Evolutionary conservation across 345 rosid species (phyloP).

Genomic region (Eucalyptus cloeziana): DNA sequence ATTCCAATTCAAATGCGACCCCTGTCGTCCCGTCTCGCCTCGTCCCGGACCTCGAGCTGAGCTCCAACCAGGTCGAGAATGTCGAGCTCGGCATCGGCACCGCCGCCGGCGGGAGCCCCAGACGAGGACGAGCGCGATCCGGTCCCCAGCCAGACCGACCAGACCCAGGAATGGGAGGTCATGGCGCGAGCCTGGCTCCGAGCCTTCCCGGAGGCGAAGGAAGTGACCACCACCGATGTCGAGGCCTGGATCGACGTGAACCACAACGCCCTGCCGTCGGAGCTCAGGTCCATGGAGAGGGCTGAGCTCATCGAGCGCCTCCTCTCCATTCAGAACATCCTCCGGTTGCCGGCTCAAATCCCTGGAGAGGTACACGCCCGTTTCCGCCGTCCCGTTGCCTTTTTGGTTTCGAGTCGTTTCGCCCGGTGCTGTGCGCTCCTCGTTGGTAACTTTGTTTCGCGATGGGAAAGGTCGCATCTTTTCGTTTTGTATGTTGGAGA

Average conservation of each 20-base stretch:
- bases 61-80: background rate
- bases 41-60: background rate
- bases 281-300: slow-evolving; percentile 73
- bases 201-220: slow-evolving; percentile 79
- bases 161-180: slow-evolving; percentile 80
- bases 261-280: slow-evolving; percentile 45
- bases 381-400: background rate
- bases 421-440: background rate
- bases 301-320: slow-evolving; percentile 68
- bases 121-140: background rate
- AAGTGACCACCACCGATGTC: slow-evolving; percentile 51
- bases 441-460: background rate
- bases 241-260: slow-evolving; percentile 89
- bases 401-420: background rate
- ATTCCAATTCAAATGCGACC: background rate
- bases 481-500: background rate
- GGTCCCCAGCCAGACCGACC: slow-evolving; percentile 14
- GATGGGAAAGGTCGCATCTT: background rate
- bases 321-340: slow-evolving; percentile 68
- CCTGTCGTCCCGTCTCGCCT: background rate
- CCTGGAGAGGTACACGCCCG: background rate
- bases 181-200: slow-evolving; percentile 84
- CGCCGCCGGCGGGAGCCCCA: slow-evolving; percentile 6
- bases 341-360: slow-evolving; percentile 44
- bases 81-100: background rate